phyloP scores from a whole-genome alignment of 139 green algal genomes.

The Tetratostichococcus sp. region DNA sequence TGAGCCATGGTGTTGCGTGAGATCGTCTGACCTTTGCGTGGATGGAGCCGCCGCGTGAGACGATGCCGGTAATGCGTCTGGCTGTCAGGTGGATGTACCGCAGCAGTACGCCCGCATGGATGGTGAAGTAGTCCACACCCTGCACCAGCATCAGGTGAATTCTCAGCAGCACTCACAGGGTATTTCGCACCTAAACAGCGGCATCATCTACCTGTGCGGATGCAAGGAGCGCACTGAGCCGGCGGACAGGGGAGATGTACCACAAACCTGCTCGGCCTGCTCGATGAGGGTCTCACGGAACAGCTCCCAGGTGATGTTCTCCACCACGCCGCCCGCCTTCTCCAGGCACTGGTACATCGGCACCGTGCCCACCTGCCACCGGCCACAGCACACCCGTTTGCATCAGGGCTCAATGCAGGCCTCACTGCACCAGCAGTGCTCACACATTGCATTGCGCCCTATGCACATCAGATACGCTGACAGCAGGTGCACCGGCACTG shows the following conservation, averaged over 20 bases:
- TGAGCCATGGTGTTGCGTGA: no score
- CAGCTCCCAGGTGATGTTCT: slow-evolving; percentile 93
- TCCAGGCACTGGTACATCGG: slow-evolving; percentile 89
- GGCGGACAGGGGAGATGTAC: no score
- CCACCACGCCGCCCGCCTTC: slow-evolving; percentile 73
- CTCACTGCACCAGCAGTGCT: no score
- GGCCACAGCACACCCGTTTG: neutral
- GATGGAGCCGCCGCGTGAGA: slow-evolving; percentile 89
- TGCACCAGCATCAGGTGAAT: slow-evolving; percentile 29
- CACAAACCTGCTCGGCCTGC: slow-evolving; percentile 88
- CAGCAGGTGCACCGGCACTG: slow-evolving; percentile 69
- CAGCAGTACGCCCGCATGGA: slow-evolving; percentile 93
- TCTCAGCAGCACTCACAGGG: neutral
- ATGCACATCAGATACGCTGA: no score
- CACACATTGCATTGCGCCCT: no score
- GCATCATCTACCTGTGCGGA: no score
- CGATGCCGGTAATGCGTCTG: slow-evolving; percentile 90
- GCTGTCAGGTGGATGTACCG: slow-evolving; percentile 87
- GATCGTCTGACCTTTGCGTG: slow-evolving; percentile 95
- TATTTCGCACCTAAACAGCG: no score
- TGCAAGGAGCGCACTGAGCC: no score
- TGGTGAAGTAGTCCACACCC: slow-evolving; percentile 98
- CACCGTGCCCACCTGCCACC: slow-evolving; percentile 66
- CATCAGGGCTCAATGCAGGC: slow-evolving; percentile 22
- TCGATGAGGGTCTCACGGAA: slow-evolving; percentile 93